phyloP scores from a whole-genome alignment of 108 stramenopile genomes.

The Epipyxis sp. region DNA sequence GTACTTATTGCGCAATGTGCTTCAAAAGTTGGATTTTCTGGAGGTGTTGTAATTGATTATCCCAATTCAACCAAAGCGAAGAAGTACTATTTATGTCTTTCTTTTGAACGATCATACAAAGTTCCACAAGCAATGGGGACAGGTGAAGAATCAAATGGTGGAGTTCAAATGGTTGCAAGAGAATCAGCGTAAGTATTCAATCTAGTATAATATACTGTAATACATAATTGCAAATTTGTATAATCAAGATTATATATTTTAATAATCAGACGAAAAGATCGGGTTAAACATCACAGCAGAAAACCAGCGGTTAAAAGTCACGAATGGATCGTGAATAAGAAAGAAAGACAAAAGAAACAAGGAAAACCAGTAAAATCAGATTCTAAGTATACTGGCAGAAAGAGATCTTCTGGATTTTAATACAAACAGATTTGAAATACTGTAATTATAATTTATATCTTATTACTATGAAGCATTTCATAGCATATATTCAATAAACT shows the following conservation, averaged over 20 bases:
- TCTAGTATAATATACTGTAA: too few relatives aligned
- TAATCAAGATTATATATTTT: too few relatives aligned
- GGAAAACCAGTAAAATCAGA: slow-evolving; percentile 87
- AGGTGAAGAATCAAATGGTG: background rate
- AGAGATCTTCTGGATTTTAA: slow-evolving; percentile 51
- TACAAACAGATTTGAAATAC: too few relatives aligned
- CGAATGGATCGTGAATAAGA: slow-evolving; percentile 97
- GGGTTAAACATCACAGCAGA: background rate
- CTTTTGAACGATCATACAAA: slow-evolving; percentile 74
- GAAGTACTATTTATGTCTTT: slow-evolving; percentile 95
- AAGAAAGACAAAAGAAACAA: slow-evolving; percentile 84
- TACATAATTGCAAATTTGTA: too few relatives aligned
- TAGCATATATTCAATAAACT: too few relatives aligned
- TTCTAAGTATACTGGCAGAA: slow-evolving; percentile 92
- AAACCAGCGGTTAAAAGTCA: slow-evolving; percentile 66
- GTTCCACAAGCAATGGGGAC: slow-evolving; percentile 59
- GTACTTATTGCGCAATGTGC: slow-evolving; percentile 89
- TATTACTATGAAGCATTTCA: too few relatives aligned
- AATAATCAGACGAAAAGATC: too few relatives aligned
- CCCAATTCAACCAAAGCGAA: slow-evolving; percentile 98
- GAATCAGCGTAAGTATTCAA: too few relatives aligned
- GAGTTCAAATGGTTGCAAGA: background rate
- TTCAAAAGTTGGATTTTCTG: slow-evolving; percentile 83
- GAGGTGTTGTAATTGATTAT: slow-evolving; percentile 98
- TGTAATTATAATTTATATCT: too few relatives aligned